Evolutionary conservation across 2,329 filamentous ascomycete species (phyloP).

Genomic region (Clonostachys chloroleuca): DNA sequence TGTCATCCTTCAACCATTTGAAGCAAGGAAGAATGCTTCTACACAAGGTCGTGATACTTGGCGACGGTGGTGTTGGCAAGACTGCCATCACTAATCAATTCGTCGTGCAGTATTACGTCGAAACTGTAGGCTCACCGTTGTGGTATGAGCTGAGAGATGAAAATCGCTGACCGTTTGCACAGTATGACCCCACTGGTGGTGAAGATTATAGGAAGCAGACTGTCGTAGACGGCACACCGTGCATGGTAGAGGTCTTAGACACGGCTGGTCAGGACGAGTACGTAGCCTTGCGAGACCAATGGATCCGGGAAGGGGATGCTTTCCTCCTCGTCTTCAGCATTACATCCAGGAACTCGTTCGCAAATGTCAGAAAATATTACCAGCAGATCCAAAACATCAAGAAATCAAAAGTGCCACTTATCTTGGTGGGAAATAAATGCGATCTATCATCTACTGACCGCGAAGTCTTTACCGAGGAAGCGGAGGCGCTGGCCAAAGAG

Average conservation of each 20-base stretch:
- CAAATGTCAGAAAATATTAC: constrained; percentile 90
- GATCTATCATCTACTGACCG: constrained; percentile 84
- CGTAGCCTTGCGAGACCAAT: constrained; percentile 91
- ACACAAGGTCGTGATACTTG: constrained; percentile 92
- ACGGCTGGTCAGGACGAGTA: constrained; percentile 98
- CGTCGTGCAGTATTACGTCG: constrained; percentile 95
- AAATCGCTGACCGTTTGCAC: constrained; percentile 1
- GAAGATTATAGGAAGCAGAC: constrained; percentile 85
- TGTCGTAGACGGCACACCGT: constrained; percentile 89
- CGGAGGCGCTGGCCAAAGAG: constrained; percentile 82
- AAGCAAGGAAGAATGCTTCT: constrained; percentile 60
- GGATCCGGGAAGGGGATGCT: constrained; percentile 95
- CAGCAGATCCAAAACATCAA: constrained; percentile 96
- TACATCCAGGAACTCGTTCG: constrained; percentile 90
- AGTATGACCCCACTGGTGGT: constrained; percentile 86
- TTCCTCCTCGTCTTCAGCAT: constrained; percentile 98
- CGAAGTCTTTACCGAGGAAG: constrained; percentile 94
- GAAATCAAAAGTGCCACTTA: constrained; percentile 83
- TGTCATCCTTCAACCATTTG: too few relatives aligned
- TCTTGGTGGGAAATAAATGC: constrained; percentile 98
- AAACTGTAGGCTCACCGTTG: constrained; percentile 60
- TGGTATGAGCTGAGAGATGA: not conserved
- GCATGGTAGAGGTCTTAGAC: constrained; percentile 95
- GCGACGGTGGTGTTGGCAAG: constrained; percentile 91
- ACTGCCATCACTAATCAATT: constrained; percentile 93